Conservation (phyloP, 352 stramenopile genomes). For the Pythium insidiosum region DNA sequence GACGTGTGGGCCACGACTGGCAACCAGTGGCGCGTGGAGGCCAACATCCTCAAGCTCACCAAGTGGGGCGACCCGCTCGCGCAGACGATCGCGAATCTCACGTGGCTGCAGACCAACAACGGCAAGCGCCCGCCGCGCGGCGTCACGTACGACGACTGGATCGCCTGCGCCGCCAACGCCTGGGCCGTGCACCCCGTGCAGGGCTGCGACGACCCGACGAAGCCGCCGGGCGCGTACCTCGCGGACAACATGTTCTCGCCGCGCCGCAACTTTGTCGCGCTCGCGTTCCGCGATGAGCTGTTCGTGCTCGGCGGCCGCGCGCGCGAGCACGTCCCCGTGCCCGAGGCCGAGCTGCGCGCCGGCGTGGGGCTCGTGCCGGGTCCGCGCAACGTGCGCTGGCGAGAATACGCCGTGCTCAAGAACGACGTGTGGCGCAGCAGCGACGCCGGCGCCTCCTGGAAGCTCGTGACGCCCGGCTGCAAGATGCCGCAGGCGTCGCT, state of each 20-base stretch:
- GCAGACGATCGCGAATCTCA: slow-evolving; percentile 58
- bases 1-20: slow-evolving; percentile 72
- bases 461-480: slow-evolving; percentile 60
- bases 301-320: slow-evolving; percentile 54
- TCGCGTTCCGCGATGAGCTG: slow-evolving; percentile 51
- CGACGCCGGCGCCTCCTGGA: slow-evolving; percentile 61
- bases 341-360: slow-evolving; percentile 36
- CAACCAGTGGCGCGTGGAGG: slow-evolving; percentile 36
- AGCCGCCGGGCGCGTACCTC: slow-evolving; percentile 52
- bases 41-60: slow-evolving; percentile 54
- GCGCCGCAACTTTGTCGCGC: slow-evolving; percentile 52
- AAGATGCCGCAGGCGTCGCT: slow-evolving; percentile 39
- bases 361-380: slow-evolving; percentile 18
- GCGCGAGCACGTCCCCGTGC: slow-evolving; percentile 48
- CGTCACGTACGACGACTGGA: slow-evolving; percentile 58
- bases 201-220: slow-evolving; percentile 49
- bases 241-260: slow-evolving; percentile 77
- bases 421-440: slow-evolving; percentile 78
- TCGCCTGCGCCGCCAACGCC: slow-evolving; percentile 39
- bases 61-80: slow-evolving; percentile 64
- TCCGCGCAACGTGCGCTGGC: slow-evolving; percentile 35
- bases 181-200: slow-evolving; percentile 40
- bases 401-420: slow-evolving; percentile 63
- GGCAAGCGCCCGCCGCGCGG: slow-evolving; percentile 50
- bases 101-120: slow-evolving; percentile 66